Conservation (phyloP, 345 rosid species). For the Eucalyptus microcorys region DNA sequence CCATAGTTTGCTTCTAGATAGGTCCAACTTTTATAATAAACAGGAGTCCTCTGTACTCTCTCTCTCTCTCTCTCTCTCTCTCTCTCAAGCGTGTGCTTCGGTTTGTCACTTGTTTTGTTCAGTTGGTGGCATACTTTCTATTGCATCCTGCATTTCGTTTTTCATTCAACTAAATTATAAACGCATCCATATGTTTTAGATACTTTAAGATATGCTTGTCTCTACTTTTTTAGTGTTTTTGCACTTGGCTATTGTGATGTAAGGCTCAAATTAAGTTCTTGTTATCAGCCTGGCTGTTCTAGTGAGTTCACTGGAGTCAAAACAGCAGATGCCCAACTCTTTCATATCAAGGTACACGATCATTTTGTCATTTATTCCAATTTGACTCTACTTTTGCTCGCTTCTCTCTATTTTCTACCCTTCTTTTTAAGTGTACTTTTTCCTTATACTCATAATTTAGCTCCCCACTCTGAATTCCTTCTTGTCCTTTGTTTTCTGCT, state of each 20-base stretch:
- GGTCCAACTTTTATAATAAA: not conserved
- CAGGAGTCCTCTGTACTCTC: not conserved
- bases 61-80: not conserved
- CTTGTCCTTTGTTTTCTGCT: not conserved
- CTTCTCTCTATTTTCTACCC: not conserved
- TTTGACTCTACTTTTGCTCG: not conserved
- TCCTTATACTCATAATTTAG: not conserved
- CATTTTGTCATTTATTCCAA: not conserved
- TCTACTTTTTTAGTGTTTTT: not conserved
- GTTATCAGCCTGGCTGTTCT: slow-evolving; percentile 83
- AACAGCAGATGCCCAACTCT: slow-evolving; percentile 51
- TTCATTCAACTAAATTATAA: not conserved
- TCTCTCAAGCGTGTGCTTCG: not conserved
- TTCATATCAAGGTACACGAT: slow-evolving; percentile 61
- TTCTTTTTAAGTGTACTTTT: not conserved
- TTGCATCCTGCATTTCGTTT: not conserved
- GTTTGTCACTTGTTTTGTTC: not conserved
- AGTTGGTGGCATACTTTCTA: not conserved
- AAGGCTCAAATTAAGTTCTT: not conserved
- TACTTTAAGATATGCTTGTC: not conserved
- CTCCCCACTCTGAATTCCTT: not conserved
- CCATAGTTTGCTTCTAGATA: not conserved
- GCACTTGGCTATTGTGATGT: not conserved
- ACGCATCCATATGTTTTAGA: not conserved
- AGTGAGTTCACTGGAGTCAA: slow-evolving; percentile 68